phyloP scores from a whole-genome alignment of 2,329 filamentous ascomycete species.

The Ophiostoma tasmaniense region DNA sequence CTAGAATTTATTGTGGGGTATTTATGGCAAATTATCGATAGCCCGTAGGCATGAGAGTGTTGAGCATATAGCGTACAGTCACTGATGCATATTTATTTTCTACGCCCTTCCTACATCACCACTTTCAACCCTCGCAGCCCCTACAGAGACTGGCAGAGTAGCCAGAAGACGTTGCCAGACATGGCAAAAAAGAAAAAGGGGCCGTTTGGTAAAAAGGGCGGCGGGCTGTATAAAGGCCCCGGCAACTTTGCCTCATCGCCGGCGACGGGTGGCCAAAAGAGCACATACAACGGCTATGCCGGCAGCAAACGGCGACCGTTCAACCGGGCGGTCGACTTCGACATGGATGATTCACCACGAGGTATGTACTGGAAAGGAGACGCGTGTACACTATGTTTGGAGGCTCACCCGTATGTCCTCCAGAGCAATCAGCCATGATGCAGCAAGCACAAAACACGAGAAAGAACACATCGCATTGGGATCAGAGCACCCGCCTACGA shows the following conservation, averaged over 20 bases:
- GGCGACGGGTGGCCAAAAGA: not conserved
- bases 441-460: slow-evolving; percentile 45
- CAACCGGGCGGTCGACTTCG: not conserved
- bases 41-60: not conserved
- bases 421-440: slow-evolving; percentile 33
- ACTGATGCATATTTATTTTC: not conserved
- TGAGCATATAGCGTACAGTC: not conserved
- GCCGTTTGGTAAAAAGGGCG: slow-evolving; percentile 12
- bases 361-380: not conserved
- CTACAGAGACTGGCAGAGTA: not conserved
- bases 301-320: not conserved
- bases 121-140: not conserved
- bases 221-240: slow-evolving; percentile 5
- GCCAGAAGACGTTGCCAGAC: not conserved
- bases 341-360: not conserved
- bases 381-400: not conserved
- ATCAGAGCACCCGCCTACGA: slow-evolving; percentile 35
- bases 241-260: not conserved
- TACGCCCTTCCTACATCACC: not conserved
- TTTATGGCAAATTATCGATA: not conserved
- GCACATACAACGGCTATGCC: not conserved
- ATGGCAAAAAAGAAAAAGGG: slow-evolving; percentile 23
- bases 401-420: not conserved
- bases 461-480: slow-evolving; percentile 36
- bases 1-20: not conserved